These are phyloP conservation scores for Phytophthora europaea DNA, from an alignment of 352 stramenopile species.

Conservation along the genomic window DNA sequence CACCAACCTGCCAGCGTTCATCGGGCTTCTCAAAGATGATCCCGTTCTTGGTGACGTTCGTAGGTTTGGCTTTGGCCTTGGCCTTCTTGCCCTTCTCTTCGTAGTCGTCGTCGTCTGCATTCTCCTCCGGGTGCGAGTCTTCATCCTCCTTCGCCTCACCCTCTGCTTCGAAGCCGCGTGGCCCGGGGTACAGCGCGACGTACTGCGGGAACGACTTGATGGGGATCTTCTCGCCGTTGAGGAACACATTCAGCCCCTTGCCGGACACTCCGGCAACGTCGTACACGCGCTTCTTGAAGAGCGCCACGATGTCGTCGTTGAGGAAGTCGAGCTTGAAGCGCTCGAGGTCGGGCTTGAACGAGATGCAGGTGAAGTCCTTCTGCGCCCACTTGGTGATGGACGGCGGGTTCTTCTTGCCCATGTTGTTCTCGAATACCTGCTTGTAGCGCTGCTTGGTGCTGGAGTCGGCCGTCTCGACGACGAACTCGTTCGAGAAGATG, in stretches of 20 bases:
- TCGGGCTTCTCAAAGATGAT: slow-evolving; percentile 96
- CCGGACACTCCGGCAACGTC: slow-evolving; percentile 97
- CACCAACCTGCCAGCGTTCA: slow-evolving; percentile 94
- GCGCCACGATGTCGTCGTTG: slow-evolving; percentile 94
- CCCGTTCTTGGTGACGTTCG: slow-evolving; percentile 48
- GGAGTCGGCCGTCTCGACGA: slow-evolving; percentile 98
- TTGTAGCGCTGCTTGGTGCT: slow-evolving; percentile 95
- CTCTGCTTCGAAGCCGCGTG: slow-evolving; percentile 39
- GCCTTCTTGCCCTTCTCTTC: slow-evolving; percentile 37
- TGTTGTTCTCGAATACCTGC: slow-evolving; percentile 94
- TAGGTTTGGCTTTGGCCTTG: slow-evolving; percentile 37
- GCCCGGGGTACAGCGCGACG: slow-evolving; percentile 88
- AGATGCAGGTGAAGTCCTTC: slow-evolving; percentile 96
- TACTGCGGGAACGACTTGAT: slow-evolving; percentile 97
- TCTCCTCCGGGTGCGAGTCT: slow-evolving; percentile 39
- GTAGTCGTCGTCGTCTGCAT: slow-evolving; percentile 45
- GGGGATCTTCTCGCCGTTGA: slow-evolving; percentile 95
- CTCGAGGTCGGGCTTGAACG: slow-evolving; percentile 96
- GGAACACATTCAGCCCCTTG: slow-evolving; percentile 92
- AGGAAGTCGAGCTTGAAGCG: slow-evolving; percentile 94
- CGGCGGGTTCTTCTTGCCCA: slow-evolving; percentile 92
- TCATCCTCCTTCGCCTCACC: slow-evolving; percentile 45
- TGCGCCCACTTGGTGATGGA: slow-evolving; percentile 86
- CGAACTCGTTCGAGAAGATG: slow-evolving; percentile 99
- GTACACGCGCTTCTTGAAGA: slow-evolving; percentile 98